These are phyloP conservation scores for Tricholomella constricta DNA, from an alignment of 768 basidiomycete species.

Conservation along the genomic window DNA sequence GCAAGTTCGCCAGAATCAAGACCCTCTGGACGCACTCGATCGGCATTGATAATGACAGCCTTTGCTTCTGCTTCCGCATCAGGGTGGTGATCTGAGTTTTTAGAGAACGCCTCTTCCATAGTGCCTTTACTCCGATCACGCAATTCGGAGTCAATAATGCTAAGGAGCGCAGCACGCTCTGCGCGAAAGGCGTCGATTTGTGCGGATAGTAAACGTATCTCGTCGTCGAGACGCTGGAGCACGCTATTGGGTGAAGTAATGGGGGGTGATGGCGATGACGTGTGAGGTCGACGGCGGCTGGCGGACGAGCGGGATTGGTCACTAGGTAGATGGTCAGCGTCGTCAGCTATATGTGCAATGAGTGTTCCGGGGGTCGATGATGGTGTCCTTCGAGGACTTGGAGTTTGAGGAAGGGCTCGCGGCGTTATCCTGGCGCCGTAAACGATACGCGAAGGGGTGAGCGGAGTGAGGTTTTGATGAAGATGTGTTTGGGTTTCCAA, in stretches of 20 bases:
- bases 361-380: background rate
- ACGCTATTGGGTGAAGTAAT: background rate
- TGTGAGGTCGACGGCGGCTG: background rate
- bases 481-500: background rate
- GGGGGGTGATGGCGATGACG: background rate
- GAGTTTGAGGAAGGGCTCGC: background rate
- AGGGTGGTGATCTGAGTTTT: too few relatives aligned
- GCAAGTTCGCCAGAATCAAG: background rate
- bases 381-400: background rate
- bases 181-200: slow-evolving; percentile 33
- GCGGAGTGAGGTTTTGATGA: background rate
- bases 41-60: too few relatives aligned
- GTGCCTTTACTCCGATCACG: background rate
- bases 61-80: too few relatives aligned
- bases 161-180: slow-evolving; percentile 28
- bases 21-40: background rate
- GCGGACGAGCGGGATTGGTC: background rate
- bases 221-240: slow-evolving; percentile 27
- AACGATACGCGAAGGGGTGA: background rate
- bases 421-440: background rate
- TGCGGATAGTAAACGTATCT: slow-evolving; percentile 31
- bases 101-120: background rate
- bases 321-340: background rate
- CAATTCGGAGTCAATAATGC: slow-evolving; percentile 12
- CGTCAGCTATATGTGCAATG: background rate